These are phyloP conservation scores for Sodiomyces alkalinus DNA, from an alignment of 2,329 filamentous ascomycete species.

Conservation along the genomic window DNA sequence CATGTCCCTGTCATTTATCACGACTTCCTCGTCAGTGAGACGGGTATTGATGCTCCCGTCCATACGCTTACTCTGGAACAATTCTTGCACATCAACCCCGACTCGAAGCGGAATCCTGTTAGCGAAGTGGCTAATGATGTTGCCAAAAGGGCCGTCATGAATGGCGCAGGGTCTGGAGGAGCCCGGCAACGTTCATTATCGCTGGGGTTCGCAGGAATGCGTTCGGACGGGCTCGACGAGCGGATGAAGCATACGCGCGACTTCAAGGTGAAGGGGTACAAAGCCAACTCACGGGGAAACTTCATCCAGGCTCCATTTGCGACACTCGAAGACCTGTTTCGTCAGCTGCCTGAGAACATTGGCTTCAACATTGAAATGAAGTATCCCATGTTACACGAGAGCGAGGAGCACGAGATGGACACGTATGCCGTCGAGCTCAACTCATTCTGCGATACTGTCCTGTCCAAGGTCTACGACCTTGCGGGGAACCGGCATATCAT, in stretches of 20 bases:
- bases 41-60: conserved; percentile 89
- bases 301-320: conserved; percentile 95
- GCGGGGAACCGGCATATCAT: conserved; percentile 78
- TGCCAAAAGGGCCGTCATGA: background rate
- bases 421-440: conserved; percentile 92
- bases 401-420: conserved; percentile 91
- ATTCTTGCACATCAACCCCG: conserved; percentile 73
- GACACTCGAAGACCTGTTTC: conserved; percentile 86
- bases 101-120: conserved; percentile 14
- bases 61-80: conserved; percentile 91
- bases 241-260: conserved; percentile 96
- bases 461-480: conserved; percentile 79
- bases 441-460: conserved; percentile 86
- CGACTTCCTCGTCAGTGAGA: conserved; percentile 95
- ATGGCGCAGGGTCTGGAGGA: conserved; percentile 8
- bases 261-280: conserved; percentile 89
- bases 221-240: conserved; percentile 25
- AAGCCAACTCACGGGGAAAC: conserved; percentile 83
- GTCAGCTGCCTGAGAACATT: conserved; percentile 62
- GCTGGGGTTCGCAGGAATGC: conserved; percentile 32
- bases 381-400: conserved; percentile 95
- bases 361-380: conserved; percentile 99
- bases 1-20: conserved; percentile 97
- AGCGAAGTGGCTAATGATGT: background rate
- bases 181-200: conserved; percentile 36